Evolutionary conservation across 495 filamentous ascomycete genomes (phyloP), one percentile per base, ranked within the genome.

Genomic region (Lophiotrema nucula): DNA sequence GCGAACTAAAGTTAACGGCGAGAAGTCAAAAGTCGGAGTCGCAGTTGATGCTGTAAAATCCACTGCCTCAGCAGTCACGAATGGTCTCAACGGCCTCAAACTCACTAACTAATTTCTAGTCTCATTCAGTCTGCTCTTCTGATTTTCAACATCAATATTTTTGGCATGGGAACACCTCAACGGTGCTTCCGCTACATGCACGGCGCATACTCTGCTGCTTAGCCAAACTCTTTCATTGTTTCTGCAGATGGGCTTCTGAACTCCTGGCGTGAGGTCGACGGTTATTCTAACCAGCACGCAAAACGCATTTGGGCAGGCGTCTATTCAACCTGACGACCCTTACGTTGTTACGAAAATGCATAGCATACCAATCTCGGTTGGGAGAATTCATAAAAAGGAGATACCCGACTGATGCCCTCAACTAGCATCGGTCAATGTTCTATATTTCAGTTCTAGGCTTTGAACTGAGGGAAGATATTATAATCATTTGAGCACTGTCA

Each of bases 291-390:
- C n/a, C n/a, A n/a, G n/a, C n/a, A n/a, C n/a, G n/a, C n/a, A n/a
- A n/a, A n/a, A 38, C 26, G 33, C 33, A 64, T 25, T 26, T 60
- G 56, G 55, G 46, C 43, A 59, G 62, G 62, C 62, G 62, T 65
- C 62, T 56, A 59, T 65, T 65, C 62, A 65, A 65, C 62, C 62
- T 60, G 62, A 65, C 62, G 57, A 56, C 56, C 53, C 10, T 42
- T 44, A 47, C 37, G 45, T 22, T n/a, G n/a, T n/a, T n/a, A n/a
- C n/a, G n/a, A n/a, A n/a, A n/a, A n/a, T n/a, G n/a, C n/a, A n/a
- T n/a, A n/a, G n/a, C n/a, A n/a, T n/a, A n/a, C n/a, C n/a, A n/a
- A 6, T 43, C 19, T 10, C 19, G 39, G 39, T 12, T 11, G 25
- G 28, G 15, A 18, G 25, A 44, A 11, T 44, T n/a, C n/a, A n/a